phyloP scores from a whole-genome alignment of 768 basidiomycete species.

The Mycena rosella region DNA sequence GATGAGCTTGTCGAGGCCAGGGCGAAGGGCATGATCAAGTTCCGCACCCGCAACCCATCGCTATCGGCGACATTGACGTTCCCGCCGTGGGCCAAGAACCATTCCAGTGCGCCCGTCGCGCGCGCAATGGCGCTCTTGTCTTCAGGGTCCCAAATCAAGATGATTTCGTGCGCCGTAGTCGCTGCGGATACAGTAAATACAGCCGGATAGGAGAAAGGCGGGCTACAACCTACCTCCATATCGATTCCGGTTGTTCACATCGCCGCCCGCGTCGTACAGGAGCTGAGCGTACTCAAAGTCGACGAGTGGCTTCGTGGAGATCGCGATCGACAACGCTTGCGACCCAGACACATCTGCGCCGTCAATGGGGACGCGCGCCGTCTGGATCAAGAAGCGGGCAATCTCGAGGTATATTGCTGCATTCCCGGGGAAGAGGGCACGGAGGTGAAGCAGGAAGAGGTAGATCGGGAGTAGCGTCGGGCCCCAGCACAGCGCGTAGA shows the following conservation, averaged over 20 bases:
- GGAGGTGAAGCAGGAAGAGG: slow-evolving; percentile 51
- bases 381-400: slow-evolving; percentile 49
- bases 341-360: slow-evolving; percentile 56
- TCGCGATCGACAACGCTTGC: slow-evolving; percentile 53
- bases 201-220: not conserved
- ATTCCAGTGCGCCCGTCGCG: slow-evolving; percentile 47
- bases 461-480: slow-evolving; percentile 55
- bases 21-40: slow-evolving; percentile 33
- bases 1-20: slow-evolving; percentile 38
- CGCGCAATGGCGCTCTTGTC: slow-evolving; percentile 39
- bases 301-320: slow-evolving; percentile 56
- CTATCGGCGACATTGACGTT: slow-evolving; percentile 55
- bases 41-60: slow-evolving; percentile 50
- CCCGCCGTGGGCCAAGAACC: slow-evolving; percentile 59
- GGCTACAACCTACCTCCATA: slow-evolving; percentile 45
- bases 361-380: slow-evolving; percentile 52
- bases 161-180: slow-evolving; percentile 55
- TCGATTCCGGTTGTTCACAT: slow-evolving; percentile 55
- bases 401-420: slow-evolving; percentile 45
- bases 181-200: not conserved
- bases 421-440: slow-evolving; percentile 40
- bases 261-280: slow-evolving; percentile 56
- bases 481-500: slow-evolving; percentile 53
- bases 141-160: slow-evolving; percentile 43
- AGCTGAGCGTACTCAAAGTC: slow-evolving; percentile 58